These are phyloP conservation scores for Salicornia ramosissima DNA, from an alignment of 148 eudicot species.

Conservation along the genomic window DNA sequence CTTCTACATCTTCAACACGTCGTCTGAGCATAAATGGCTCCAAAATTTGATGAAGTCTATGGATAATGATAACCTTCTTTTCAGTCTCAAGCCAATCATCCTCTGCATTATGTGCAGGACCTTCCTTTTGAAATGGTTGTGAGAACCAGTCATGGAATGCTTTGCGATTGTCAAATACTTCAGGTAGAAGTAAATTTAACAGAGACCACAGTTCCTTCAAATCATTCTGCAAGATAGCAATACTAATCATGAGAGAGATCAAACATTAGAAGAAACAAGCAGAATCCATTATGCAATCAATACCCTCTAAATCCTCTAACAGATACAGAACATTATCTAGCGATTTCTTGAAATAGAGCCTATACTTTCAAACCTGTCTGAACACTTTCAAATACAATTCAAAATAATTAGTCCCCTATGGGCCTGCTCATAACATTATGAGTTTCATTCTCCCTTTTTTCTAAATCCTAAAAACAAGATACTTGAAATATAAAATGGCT, in stretches of 20 bases:
- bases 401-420: background rate
- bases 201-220: slow-evolving; percentile 98
- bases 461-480: no score
- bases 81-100: slow-evolving; percentile 99
- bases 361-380: background rate
- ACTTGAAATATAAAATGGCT: no score
- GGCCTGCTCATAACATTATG: background rate
- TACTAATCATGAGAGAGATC: slow-evolving; percentile 4
- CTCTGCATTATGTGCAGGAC: slow-evolving; percentile 62
- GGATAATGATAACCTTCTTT: slow-evolving; percentile 94
- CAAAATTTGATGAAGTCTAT: slow-evolving; percentile 92
- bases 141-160: slow-evolving; percentile 99
- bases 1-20: slow-evolving; percentile 99
- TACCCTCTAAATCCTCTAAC: background rate
- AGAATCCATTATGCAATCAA: background rate
- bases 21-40: slow-evolving; percentile 99
- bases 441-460: background rate
- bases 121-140: slow-evolving; percentile 93
- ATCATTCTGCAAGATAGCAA: slow-evolving; percentile 65
- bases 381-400: background rate
- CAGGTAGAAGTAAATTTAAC: slow-evolving; percentile 94
- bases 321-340: background rate
- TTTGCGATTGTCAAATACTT: slow-evolving; percentile 97
- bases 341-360: background rate
- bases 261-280: background rate